Evolutionary conservation across 208 protist species (phyloP).

Genomic region (Borovskyia barvae): DNA sequence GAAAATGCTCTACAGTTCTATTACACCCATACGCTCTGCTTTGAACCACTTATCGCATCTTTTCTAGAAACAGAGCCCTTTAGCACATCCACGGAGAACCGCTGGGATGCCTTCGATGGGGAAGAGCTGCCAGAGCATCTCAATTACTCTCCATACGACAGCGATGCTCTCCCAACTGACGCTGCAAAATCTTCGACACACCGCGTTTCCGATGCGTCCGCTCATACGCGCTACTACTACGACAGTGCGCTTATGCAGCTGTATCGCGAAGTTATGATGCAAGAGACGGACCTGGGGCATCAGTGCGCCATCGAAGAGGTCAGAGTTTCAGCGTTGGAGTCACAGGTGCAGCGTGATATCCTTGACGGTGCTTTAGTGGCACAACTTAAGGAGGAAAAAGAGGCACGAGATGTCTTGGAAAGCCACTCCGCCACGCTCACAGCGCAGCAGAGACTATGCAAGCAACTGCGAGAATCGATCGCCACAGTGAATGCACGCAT

Average conservation of each 20-base stretch:
- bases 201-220: neutral
- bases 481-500: constrained; percentile 16
- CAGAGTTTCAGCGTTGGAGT: constrained; percentile 21
- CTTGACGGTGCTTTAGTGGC: constrained; percentile 30
- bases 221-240: constrained; percentile 25
- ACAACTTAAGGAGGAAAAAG: constrained; percentile 12
- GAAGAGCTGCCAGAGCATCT: too few relatives aligned
- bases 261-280: constrained; percentile 7
- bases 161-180: too few relatives aligned
- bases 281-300: constrained; percentile 6
- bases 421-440: constrained; percentile 8
- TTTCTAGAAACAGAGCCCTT: too few relatives aligned
- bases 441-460: constrained; percentile 4
- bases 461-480: constrained; percentile 2
- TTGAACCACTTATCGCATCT: constrained; percentile 31
- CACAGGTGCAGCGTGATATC: constrained; percentile 23
- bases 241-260: constrained; percentile 34
- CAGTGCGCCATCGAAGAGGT: constrained; percentile 3
- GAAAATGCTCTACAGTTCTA: constrained; percentile 54
- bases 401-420: constrained; percentile 12
- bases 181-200: neutral
- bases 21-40: constrained; percentile 44
- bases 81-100: too few relatives aligned
- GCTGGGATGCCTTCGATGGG: too few relatives aligned
- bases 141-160: neutral